These are phyloP conservation scores for Linnemannia hyalina DNA, from an alignment of 192 early-diverging fungal genomes.

Conservation along the genomic window DNA sequence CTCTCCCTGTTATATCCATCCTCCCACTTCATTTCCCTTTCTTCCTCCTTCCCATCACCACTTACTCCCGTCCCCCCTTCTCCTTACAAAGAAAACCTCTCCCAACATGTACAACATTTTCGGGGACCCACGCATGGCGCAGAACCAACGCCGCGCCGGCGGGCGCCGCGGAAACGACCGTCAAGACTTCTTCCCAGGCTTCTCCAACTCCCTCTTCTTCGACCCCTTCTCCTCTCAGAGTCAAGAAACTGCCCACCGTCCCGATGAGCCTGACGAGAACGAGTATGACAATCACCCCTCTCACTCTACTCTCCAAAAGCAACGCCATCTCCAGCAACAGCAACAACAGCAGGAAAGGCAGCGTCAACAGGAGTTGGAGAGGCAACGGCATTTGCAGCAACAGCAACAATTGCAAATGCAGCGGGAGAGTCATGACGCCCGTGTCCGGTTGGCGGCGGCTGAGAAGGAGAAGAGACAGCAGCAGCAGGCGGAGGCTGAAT, in stretches of 20 bases:
- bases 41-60: not conserved
- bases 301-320: not conserved
- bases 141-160: not conserved
- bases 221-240: constrained; percentile 15
- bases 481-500: not conserved
- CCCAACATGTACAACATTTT: constrained; percentile 21
- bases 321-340: constrained; percentile 8
- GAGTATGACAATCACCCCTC: not conserved
- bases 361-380: constrained; percentile 15
- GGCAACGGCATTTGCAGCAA: constrained; percentile 8
- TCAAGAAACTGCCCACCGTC: not conserved
- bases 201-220: constrained; percentile 23
- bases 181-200: constrained; percentile 41
- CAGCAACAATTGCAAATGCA: not conserved
- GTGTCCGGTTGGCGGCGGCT: not conserved
- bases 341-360: constrained; percentile 9
- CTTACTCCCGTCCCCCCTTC: not conserved
- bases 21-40: not conserved
- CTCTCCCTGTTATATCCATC: not conserved
- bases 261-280: not conserved
- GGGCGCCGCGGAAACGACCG: constrained; percentile 9
- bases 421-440: not conserved
- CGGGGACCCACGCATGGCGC: constrained; percentile 12
- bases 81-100: not conserved
- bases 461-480: not conserved